phyloP scores from a whole-genome alignment of 306 rosid species.

The Morella rubra region DNA sequence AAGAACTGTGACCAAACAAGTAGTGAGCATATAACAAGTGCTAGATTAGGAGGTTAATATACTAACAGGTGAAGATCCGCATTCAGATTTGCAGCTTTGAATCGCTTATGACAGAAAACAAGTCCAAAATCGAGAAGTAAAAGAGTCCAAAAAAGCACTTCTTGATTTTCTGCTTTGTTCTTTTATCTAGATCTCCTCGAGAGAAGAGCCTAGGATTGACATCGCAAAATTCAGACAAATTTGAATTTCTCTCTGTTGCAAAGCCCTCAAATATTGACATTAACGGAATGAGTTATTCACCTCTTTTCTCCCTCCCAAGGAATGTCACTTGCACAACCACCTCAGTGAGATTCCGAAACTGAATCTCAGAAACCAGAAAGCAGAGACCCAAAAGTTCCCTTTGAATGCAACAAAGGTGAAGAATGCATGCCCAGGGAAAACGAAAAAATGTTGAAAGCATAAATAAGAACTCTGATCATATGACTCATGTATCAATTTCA shows the following conservation, averaged over 20 bases:
- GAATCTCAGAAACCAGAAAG: background rate
- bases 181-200: background rate
- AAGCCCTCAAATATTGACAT: background rate
- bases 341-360: background rate
- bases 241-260: background rate
- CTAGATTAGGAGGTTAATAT: background rate
- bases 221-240: background rate
- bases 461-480: background rate
- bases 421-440: no score
- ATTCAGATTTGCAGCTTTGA: background rate
- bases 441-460: no score
- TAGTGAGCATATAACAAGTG: background rate
- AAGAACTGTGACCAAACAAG: constrained; percentile 9
- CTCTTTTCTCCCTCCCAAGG: background rate
- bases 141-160: background rate
- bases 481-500: background rate
- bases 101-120: background rate
- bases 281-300: background rate
- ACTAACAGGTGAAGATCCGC: background rate
- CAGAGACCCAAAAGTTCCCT: background rate
- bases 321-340: background rate
- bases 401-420: background rate
- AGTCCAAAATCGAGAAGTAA: background rate
- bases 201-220: background rate
- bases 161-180: background rate